Percentiles rank a stretch among this genome's conserved stretches.
Conservation (phyloP, 2,329 filamentous ascomycete genomes). For the Myriosclerotinia curreyana region DNA sequence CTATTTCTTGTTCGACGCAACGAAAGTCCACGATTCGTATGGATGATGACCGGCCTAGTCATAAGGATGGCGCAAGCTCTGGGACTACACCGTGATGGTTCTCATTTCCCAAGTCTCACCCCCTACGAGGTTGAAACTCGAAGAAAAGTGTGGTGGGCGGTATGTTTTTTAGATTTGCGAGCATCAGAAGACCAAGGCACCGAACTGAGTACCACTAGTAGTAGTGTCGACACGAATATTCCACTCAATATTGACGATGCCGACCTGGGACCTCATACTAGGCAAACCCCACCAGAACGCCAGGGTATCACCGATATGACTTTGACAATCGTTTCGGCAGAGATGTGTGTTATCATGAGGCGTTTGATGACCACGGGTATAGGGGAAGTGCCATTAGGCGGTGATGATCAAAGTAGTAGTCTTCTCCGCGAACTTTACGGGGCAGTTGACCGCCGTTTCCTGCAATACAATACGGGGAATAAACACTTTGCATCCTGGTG, state of each 20-base stretch:
- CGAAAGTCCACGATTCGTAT: constrained; percentile 54
- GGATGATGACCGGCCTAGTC: constrained; percentile 62
- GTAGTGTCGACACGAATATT: constrained; percentile 46
- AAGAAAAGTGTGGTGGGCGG: constrained; percentile 51
- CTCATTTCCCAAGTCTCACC: constrained; percentile 32
- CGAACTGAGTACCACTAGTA: constrained; percentile 45
- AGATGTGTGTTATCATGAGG: constrained; percentile 20
- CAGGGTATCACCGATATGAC: constrained; percentile 27
- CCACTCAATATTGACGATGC: constrained; percentile 52
- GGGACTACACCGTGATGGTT: constrained; percentile 45
- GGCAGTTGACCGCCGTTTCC: constrained; percentile 44
- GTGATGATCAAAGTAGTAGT: constrained; percentile 46
- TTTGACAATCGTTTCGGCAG: constrained; percentile 18
- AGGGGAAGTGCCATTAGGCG: constrained; percentile 36
- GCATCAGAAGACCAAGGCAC: constrained; percentile 50
- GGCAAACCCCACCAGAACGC: constrained; percentile 16
- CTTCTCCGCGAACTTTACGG: constrained; percentile 48
- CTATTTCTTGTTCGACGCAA: constrained; percentile 51
- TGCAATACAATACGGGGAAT: constrained; percentile 42
- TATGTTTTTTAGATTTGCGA: constrained; percentile 48
- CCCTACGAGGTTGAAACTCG: constrained; percentile 49
- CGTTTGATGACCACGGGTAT: constrained; percentile 39
- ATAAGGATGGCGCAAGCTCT: constrained; percentile 49
- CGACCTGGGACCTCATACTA: constrained; percentile 39
- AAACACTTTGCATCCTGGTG: constrained; percentile 43